Evolutionary conservation across 768 basidiomycete species (phyloP).

Genomic region (Termitomyces sp.): DNA sequence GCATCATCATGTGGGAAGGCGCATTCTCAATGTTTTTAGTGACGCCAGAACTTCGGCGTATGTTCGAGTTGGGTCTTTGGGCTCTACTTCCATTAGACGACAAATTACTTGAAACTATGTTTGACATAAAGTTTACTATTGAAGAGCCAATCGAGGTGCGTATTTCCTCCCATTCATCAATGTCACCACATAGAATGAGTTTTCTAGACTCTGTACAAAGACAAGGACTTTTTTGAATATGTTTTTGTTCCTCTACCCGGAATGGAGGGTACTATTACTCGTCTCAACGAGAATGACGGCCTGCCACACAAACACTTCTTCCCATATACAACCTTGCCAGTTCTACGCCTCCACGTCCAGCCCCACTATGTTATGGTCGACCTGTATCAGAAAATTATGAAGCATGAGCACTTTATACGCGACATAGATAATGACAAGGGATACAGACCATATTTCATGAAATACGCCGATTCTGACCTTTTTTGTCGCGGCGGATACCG

Average conservation of each 20-base stretch:
- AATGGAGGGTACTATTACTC: neutral
- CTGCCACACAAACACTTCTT: neutral
- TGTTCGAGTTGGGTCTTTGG: neutral
- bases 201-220: neutral
- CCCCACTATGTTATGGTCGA: neutral
- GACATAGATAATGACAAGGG: neutral
- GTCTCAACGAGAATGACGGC: neutral
- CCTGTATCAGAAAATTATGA: neutral
- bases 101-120: neutral
- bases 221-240: neutral
- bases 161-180: neutral
- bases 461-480: neutral
- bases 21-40: too few species aligned
- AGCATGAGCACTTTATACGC: neutral
- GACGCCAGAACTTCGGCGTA: too few species aligned
- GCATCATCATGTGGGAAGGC: too few species aligned
- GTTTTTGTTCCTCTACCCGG: neutral
- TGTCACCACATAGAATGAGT: too few species aligned
- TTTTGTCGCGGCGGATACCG: neutral
- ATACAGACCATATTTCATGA: neutral
- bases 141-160: neutral
- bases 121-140: neutral
- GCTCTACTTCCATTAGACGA: neutral
- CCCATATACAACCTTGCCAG: neutral
- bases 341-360: neutral